These are phyloP conservation scores for Xylaria sp. DNA, from an alignment of 2,329 filamentous ascomycete species.

Conservation along the genomic window DNA sequence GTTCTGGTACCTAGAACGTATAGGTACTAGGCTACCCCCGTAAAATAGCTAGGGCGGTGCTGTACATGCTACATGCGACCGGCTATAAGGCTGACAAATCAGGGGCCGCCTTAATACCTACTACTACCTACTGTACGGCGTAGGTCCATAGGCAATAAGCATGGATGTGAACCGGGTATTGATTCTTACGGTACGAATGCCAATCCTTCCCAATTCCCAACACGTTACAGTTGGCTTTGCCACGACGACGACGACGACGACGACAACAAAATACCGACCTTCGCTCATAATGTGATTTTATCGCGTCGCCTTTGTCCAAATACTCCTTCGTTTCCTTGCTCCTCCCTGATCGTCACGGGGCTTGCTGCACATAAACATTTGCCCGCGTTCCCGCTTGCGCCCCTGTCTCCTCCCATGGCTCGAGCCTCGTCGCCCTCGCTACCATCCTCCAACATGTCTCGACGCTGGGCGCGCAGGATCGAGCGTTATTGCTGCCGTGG, in stretches of 20 bases:
- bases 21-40: not conserved
- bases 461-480: constrained; percentile 69
- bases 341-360: not conserved
- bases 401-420: constrained; percentile 32
- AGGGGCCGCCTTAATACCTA: not conserved
- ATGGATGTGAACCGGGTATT: not conserved
- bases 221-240: constrained; percentile 1
- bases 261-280: not conserved
- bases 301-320: not conserved
- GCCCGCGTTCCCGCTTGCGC: not conserved
- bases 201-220: not conserved
- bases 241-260: not conserved
- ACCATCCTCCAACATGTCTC: constrained; percentile 53
- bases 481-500: constrained; percentile 85
- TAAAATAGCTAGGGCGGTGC: not conserved
- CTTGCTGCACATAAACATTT: not conserved
- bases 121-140: no score
- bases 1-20: not conserved
- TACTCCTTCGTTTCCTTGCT: not conserved
- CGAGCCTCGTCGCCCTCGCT: constrained; percentile 34
- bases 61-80: not conserved
- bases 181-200: not conserved
- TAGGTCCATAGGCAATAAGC: no score
- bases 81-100: not conserved
- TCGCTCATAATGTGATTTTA: constrained; percentile 24